Base-by-base conservation (phyloP, 306 rosid genomes). In the Vigna hirtella region DNA sequence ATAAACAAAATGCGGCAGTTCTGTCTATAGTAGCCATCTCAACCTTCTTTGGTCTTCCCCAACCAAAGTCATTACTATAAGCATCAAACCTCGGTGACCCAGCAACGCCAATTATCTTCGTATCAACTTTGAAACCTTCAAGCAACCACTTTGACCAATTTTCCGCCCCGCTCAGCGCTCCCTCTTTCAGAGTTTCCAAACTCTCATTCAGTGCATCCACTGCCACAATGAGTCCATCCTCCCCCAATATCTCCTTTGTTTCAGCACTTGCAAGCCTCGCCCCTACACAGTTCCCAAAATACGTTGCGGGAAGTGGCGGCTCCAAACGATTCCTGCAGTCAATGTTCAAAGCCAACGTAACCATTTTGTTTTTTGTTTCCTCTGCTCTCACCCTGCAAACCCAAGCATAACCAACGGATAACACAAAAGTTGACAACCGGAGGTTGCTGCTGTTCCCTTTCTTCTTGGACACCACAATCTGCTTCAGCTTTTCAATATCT, bases 1-100 rank as follows among this genome's bases (percentile, higher is more conserved):
- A 75, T 32, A 86, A 7, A 24, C 82, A 78, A 72, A 85, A 66
- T 0, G 90, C 84, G 3, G 56, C 80, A 9, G 80, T 81, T 40
- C 53, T 83, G 13, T 77, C 84, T 14, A 86, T 77, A 12, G 88
- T 82, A 0, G 36, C 55, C 80, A 86, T 76, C 73, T 85, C 91
- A 84, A 90, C 95, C 72, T 88, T 88, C 66, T 73, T 70, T 8
- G 92, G 92, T 43, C 15, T 85, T 51, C 90, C 95, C 88, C 89
- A 90, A 7, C 95, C 88, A 70, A 86, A 90, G 78, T 90, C 90
- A 43, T 15, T 11, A 0, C 66, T 50, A n/a, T 86, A 90, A 76
- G 79, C 80, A 24, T 85, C 84, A 66, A 90, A 81, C 75, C 82
- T 63, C 6, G 92, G 89, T 20, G 89, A 73, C 7, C 92, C 92